Conservation (phyloP, 163 green algal species). For the Scenedesmus sp. region DNA sequence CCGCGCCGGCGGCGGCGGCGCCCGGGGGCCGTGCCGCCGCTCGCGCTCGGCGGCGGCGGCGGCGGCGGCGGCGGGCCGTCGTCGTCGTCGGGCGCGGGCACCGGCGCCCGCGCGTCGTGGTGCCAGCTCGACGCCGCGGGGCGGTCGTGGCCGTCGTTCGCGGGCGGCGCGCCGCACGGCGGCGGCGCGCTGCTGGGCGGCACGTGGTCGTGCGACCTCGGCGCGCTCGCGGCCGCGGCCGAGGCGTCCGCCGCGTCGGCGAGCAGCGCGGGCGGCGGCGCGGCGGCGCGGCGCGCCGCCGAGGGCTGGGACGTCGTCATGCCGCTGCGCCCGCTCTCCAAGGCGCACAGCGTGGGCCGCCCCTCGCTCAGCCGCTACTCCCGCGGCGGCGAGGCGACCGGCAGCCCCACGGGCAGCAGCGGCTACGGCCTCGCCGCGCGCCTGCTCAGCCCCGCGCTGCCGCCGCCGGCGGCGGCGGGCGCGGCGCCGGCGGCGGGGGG, state of each 20-base stretch:
- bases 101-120: too few species aligned
- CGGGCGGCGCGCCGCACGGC: too few species aligned
- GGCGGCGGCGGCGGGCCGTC: too few species aligned
- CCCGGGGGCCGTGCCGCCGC: background rate
- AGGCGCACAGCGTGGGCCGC: conserved; percentile 28
- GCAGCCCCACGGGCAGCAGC: conserved; percentile 26
- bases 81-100: too few species aligned
- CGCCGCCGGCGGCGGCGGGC: background rate
- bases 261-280: background rate
- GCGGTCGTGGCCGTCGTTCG: too few species aligned
- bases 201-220: conserved; percentile 25
- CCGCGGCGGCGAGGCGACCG: conserved; percentile 18
- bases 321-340: conserved; percentile 17
- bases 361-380: conserved; percentile 21
- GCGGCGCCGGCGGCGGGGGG: background rate
- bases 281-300: background rate
- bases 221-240: conserved; percentile 18
- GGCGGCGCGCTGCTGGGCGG: background rate
- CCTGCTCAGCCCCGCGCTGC: background rate
- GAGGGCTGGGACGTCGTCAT: conserved; percentile 6
- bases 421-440: conserved; percentile 26
- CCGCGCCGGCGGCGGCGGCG: background rate
- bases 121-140: too few species aligned
- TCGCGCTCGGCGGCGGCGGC: background rate
- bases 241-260: background rate